Base-by-base conservation (phyloP, 345 rosid genomes). In the Barbarea vulgaris region DNA sequence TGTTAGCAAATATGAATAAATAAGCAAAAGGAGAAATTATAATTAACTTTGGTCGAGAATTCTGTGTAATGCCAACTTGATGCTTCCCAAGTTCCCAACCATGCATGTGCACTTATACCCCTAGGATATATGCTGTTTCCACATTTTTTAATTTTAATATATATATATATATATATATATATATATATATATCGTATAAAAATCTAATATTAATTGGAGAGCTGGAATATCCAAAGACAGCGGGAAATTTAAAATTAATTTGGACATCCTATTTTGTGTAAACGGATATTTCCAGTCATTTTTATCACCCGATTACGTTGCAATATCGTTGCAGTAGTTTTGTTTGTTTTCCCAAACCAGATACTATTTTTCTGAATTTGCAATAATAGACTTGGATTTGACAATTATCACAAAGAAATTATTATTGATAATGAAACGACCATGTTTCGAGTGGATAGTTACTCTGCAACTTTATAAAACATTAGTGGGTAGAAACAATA, bases 41-140 rank as follows among this genome's bases (percentile, higher is more conserved):
- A n/a, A 50, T 12, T 31, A 39, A 28, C 5, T 28, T 31, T 24
- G 69, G 73, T 72, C 64, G 81, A 71, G 81, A 37, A 72, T 59
- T 77, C 31, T 50, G 69, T 78, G 67, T 64, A 41, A 59, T 72
- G 77, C 63, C 77, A 77, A 72, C 81, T 77, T 77, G 73, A 72
- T 72, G 77, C 64, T 72, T 53, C 81, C 77, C 63, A 65, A 78
- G 73, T 71, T 71, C 69, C 77, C 68, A 72, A 72, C 77, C 73
- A 67, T 66, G 77, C 81, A 78, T 78, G 81, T 78, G 81, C 81
- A 48, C 69, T 58, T 51, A 65, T 31, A 58, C 67, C 48, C 62
- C 0, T 14, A 11, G 51, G 24, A 57, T 66, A 65, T 56, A 77
- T 30, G 46, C 67, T 70, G 71, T 63, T 13, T 55, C 76, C 58